Evolutionary conservation across 768 basidiomycete genomes (phyloP).

Genomic region (Rhodotorula kratochvilovae): DNA sequence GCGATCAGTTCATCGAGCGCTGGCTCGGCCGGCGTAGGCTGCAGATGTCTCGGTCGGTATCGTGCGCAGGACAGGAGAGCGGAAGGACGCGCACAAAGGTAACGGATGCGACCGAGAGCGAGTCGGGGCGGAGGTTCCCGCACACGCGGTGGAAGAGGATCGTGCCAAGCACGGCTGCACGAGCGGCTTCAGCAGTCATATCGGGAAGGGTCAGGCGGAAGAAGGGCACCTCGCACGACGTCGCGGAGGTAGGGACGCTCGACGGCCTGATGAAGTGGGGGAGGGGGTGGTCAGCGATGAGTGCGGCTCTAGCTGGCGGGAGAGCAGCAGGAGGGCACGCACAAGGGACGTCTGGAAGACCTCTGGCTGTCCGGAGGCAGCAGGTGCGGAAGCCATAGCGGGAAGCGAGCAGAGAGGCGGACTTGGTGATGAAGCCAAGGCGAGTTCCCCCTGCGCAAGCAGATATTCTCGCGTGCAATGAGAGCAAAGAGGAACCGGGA

Average conservation of each 20-base stretch:
- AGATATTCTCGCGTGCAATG: too few species aligned
- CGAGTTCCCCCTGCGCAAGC: too few species aligned
- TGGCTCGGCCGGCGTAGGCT: slow-evolving; percentile 14
- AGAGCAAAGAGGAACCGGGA: too few species aligned
- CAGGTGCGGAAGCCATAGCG: neutral
- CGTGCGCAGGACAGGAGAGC: neutral
- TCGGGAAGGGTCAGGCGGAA: too few species aligned
- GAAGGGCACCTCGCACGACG: slow-evolving; percentile 6
- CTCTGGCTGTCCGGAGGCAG: neutral
- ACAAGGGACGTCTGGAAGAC: slow-evolving; percentile 23
- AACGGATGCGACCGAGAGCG: slow-evolving; percentile 11
- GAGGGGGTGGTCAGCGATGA: neutral
- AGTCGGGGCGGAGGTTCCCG: slow-evolving; percentile 1
- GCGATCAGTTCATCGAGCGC: slow-evolving; percentile 14
- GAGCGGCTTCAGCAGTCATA: too few species aligned
- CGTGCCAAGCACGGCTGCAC: slow-evolving; percentile 17
- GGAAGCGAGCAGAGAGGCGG: neutral
- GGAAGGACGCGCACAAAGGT: slow-evolving; percentile 11
- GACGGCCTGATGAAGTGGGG: neutral
- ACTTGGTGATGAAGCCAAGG: neutral
- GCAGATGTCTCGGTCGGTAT: neutral
- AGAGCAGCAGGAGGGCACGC: neutral
- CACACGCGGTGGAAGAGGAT: slow-evolving; percentile 27
- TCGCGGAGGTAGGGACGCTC: slow-evolving; percentile 2
- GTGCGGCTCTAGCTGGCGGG: neutral